Conservation (phyloP, 129 eudicot genomes). For the Kitagawia praeruptora region DNA sequence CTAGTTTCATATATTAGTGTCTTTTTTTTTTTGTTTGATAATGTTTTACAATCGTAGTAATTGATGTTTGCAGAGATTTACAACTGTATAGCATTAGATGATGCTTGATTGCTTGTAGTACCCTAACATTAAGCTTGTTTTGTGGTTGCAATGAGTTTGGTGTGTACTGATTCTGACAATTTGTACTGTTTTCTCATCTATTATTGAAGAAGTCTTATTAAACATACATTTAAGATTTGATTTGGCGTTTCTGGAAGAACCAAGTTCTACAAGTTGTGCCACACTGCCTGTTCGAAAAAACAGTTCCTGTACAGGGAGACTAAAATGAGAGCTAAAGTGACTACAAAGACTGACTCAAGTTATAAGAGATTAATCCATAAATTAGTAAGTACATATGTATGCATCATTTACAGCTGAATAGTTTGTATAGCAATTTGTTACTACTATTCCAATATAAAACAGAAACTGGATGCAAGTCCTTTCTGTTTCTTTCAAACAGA, state of each 20-base stretch:
- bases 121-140: background rate
- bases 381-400: too few relatives aligned
- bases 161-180: background rate
- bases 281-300: background rate
- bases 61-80: background rate
- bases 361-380: too few relatives aligned
- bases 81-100: background rate
- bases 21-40: background rate
- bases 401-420: background rate
- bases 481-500: background rate
- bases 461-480: background rate
- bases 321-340: background rate
- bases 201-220: background rate
- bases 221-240: background rate
- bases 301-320: background rate
- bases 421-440: background rate
- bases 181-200: background rate
- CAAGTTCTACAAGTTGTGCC: background rate
- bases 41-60: background rate
- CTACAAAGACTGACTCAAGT: background rate
- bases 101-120: conserved; percentile 1
- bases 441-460: background rate
- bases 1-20: background rate
- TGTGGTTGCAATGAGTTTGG: background rate
- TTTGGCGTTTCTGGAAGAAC: background rate